Evolutionary conservation across 2,329 filamentous ascomycete species (phyloP).

Genomic region (Pseudogymnoascus sp.): DNA sequence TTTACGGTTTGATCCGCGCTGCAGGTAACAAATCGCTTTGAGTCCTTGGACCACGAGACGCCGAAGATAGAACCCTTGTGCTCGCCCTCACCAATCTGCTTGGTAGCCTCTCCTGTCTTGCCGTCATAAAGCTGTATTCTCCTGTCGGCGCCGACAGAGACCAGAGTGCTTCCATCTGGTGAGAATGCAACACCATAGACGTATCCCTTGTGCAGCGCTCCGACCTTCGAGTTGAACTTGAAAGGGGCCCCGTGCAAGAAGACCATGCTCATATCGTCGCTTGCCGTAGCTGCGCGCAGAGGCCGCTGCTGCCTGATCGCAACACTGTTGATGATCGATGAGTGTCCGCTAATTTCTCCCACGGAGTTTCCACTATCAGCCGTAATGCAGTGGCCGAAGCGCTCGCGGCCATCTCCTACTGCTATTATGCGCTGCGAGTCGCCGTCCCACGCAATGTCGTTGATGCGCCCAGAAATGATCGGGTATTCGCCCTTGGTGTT

Average conservation of each 20-base stretch:
- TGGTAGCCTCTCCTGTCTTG: slow-evolving; percentile 80
- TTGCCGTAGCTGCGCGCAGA: slow-evolving; percentile 83
- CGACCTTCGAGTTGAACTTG: slow-evolving; percentile 82
- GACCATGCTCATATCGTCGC: slow-evolving; percentile 81
- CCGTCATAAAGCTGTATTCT: slow-evolving; percentile 93
- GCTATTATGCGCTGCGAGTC: slow-evolving; percentile 95
- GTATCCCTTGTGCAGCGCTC: slow-evolving; percentile 77
- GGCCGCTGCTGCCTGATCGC: slow-evolving; percentile 84
- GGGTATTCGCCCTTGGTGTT: slow-evolving; percentile 87
- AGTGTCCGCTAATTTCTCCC: slow-evolving; percentile 88
- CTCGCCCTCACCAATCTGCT: slow-evolving; percentile 69
- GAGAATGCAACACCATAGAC: slow-evolving; percentile 84
- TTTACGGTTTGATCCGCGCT: slow-evolving; percentile 93
- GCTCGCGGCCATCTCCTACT: slow-evolving; percentile 88
- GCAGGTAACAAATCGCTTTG: slow-evolving; percentile 78
- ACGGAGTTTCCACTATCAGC: slow-evolving; percentile 94
- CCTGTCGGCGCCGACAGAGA: slow-evolving; percentile 87
- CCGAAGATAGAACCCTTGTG: slow-evolving; percentile 92
- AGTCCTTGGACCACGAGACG: slow-evolving; percentile 83
- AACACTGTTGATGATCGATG: slow-evolving; percentile 82
- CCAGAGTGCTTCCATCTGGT: slow-evolving; percentile 72
- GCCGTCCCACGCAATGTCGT: slow-evolving; percentile 95
- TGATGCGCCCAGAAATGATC: slow-evolving; percentile 90
- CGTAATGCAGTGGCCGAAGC: slow-evolving; percentile 89
- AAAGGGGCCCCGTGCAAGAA: slow-evolving; percentile 94